Evolutionary conservation across 176 grass and related monocot species (phyloP).

Genomic region (Dendrocalamus sinicus): DNA sequence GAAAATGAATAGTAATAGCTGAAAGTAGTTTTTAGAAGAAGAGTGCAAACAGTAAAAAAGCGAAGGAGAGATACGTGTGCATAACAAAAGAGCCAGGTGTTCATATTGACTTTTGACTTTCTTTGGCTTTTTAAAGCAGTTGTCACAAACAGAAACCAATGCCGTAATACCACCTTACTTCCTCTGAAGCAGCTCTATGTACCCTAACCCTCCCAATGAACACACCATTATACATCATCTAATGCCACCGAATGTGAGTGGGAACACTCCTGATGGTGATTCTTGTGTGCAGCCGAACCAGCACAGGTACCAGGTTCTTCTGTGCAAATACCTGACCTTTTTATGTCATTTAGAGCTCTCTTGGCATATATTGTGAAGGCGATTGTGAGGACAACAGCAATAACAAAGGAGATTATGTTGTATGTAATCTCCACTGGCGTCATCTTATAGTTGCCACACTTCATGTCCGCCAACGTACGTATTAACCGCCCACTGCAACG

Average conservation of each 20-base stretch:
- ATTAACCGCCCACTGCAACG: conserved; percentile 85
- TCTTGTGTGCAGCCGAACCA: conserved; percentile 34
- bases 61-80: too few relatives aligned
- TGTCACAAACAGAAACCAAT: too few relatives aligned
- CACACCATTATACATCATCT: conserved; percentile 46
- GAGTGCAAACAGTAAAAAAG: too few relatives aligned
- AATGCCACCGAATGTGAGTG: background rate
- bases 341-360: conserved; percentile 66
- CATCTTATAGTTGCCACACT: conserved; percentile 91
- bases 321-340: conserved; percentile 25
- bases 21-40: too few relatives aligned
- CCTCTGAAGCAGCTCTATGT: background rate
- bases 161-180: background rate
- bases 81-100: too few relatives aligned
- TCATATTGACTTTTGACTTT: too few relatives aligned
- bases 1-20: too few relatives aligned
- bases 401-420: conserved; percentile 76
- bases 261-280: conserved; percentile 33
- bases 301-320: background rate
- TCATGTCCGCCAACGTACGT: conserved; percentile 77
- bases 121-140: too few relatives aligned
- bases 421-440: conserved; percentile 79
- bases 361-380: conserved; percentile 85
- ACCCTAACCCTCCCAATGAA: background rate
- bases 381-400: conserved; percentile 64